Evolutionary conservation across 1,139 yeast species (phyloP).

Genomic region (Fermentozyma sake): DNA sequence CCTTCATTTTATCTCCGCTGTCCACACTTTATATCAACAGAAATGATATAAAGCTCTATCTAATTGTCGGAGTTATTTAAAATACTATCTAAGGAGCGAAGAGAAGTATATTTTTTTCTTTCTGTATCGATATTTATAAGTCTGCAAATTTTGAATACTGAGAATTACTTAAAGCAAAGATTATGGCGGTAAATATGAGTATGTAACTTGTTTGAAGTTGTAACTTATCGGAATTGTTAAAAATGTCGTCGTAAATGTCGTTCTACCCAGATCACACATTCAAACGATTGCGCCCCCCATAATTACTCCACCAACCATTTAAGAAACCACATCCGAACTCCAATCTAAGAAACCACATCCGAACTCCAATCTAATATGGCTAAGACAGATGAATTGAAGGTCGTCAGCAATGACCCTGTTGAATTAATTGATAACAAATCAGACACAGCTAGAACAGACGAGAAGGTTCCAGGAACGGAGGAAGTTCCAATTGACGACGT

Average conservation of each 20-base stretch:
- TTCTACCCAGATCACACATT: too few species aligned
- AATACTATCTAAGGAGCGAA: slow-evolving; percentile 20
- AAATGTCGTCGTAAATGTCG: too few species aligned
- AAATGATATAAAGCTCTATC: slow-evolving; percentile 54
- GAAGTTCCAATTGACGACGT: slow-evolving; percentile 12
- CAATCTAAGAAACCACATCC: slow-evolving; percentile 2
- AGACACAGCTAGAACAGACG: slow-evolving; percentile 3
- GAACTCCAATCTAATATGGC: slow-evolving; percentile 4
- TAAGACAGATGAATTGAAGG: slow-evolving; percentile 17
- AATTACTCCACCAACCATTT: too few species aligned
- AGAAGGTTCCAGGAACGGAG: slow-evolving; percentile 8
- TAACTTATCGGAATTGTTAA: too few species aligned
- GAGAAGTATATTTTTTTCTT: too few species aligned
- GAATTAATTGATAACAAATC: slow-evolving; percentile 10
- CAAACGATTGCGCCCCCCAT: too few species aligned
- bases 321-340: slow-evolving; percentile 1
- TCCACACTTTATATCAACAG: slow-evolving; percentile 57
- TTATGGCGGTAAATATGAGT: too few species aligned
- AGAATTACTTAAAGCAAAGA: too few species aligned
- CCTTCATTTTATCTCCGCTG: slow-evolving; percentile 60
- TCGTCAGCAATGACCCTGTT: slow-evolving; percentile 35
- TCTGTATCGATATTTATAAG: too few species aligned
- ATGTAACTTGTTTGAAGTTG: too few species aligned
- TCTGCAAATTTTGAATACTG: too few species aligned
- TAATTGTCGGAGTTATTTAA: slow-evolving; percentile 43